phyloP scores from a whole-genome alignment of 225 moss, liverwort and hornwort genomes.

The Bryum argenteum region DNA sequence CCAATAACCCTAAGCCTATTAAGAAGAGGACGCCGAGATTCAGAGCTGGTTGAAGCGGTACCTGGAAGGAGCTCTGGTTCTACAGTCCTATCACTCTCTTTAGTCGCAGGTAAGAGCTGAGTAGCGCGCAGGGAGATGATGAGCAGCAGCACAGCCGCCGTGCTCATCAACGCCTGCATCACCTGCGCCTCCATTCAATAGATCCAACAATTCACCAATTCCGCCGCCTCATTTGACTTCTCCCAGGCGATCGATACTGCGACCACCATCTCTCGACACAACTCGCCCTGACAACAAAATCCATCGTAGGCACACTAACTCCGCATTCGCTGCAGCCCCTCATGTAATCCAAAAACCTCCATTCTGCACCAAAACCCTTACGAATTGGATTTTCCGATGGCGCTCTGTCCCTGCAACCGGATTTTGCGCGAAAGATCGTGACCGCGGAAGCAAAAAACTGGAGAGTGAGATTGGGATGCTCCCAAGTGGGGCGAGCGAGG shows the following conservation, averaged over 20 bases:
- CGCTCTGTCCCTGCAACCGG: neutral
- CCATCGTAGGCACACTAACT: neutral
- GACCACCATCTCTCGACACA: neutral
- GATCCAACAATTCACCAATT: slow-evolving; percentile 5
- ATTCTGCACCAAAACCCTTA: slow-evolving; percentile 17
- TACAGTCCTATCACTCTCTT: slow-evolving; percentile 28
- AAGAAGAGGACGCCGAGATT: neutral
- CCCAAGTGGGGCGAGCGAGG: neutral
- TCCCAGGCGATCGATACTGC: slow-evolving; percentile 18
- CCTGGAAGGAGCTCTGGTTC: slow-evolving; percentile 33
- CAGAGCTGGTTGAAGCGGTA: neutral
- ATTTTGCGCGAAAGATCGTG: neutral
- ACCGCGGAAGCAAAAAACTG: neutral
- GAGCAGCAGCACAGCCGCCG: slow-evolving; percentile 54
- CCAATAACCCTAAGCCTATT: neutral
- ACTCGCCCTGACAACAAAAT: neutral
- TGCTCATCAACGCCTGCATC: slow-evolving; percentile 55
- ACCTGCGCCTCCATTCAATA: slow-evolving; percentile 48
- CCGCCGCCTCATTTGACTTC: slow-evolving; percentile 29
- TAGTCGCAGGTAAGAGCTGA: slow-evolving; percentile 41
- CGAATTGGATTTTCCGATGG: neutral
- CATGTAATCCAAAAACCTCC: neutral
- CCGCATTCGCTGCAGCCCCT: slow-evolving; percentile 11
- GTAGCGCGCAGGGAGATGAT: slow-evolving; percentile 52
- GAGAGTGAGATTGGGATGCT: neutral